Evolutionary conservation across 2,329 filamentous ascomycete species (phyloP).

Genomic region (Dothideomycetidae sp.): DNA sequence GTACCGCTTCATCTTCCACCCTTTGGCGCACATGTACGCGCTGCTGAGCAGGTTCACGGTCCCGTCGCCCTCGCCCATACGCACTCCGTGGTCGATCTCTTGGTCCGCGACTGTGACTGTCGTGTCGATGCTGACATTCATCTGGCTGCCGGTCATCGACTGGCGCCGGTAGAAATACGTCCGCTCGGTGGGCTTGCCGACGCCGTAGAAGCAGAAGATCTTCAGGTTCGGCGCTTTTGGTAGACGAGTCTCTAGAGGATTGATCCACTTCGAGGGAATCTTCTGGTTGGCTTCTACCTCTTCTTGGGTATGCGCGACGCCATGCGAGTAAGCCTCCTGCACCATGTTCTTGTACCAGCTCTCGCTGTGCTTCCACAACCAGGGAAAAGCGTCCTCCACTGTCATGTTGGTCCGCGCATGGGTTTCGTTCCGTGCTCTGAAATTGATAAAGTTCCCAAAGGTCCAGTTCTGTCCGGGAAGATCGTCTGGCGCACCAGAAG

Average conservation of each 20-base stretch:
- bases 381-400: conserved; percentile 59
- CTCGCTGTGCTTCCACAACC: conserved; percentile 64
- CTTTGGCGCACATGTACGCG: conserved; percentile 94
- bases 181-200: conserved; percentile 86
- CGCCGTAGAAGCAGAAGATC: conserved; percentile 93
- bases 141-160: conserved; percentile 45
- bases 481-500: conserved; percentile 80
- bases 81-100: conserved; percentile 67
- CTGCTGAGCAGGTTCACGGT: conserved; percentile 85
- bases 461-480: conserved; percentile 54
- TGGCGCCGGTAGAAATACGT: conserved; percentile 82
- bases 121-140: conserved; percentile 48
- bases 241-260: conserved; percentile 77
- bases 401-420: conserved; percentile 55
- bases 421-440: conserved; percentile 51
- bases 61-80: conserved; percentile 90
- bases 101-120: conserved; percentile 51
- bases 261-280: conserved; percentile 68
- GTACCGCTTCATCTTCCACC: conserved; percentile 86
- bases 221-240: conserved; percentile 81
- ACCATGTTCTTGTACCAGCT: conserved; percentile 72
- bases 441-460: conserved; percentile 75
- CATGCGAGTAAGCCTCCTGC: conserved; percentile 66
- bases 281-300: conserved; percentile 57
- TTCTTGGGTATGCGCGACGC: conserved; percentile 62